These are phyloP conservation scores for Candida morakotiae DNA, from an alignment of 805 yeast genomes.

Conservation along the genomic window DNA sequence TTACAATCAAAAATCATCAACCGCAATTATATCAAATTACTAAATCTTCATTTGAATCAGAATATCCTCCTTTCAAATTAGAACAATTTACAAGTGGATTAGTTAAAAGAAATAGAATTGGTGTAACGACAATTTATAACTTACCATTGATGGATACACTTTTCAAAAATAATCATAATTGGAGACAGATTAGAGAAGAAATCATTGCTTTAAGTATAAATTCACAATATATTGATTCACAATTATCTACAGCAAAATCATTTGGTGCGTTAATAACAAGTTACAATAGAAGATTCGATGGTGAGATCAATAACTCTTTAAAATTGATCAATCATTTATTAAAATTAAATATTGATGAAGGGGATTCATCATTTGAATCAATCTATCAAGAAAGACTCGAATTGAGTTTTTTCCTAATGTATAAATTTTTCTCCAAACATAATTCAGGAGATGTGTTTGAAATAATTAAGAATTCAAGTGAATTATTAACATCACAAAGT, in stretches of 20 bases:
- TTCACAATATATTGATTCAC: conserved; percentile 61
- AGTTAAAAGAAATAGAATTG: conserved; percentile 45
- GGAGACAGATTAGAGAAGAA: conserved; percentile 43
- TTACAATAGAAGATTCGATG: conserved; percentile 43
- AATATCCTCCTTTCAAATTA: conserved; percentile 41
- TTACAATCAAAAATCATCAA: conserved; percentile 45
- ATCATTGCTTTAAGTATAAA: conserved; percentile 59
- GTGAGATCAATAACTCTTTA: conserved; percentile 24
- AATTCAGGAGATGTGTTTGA: conserved; percentile 34
- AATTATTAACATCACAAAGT: conserved; percentile 46
- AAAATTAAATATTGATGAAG: conserved; percentile 46
- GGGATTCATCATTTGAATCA: conserved; percentile 44
- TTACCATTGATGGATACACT: conserved; percentile 59
- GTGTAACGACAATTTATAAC: conserved; percentile 53
- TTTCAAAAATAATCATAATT: conserved; percentile 40
- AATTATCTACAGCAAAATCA: conserved; percentile 64
- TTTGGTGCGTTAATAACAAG: conserved; percentile 77
- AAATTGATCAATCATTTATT: conserved; percentile 47
- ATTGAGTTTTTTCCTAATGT: conserved; percentile 52
- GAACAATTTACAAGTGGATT: conserved; percentile 49
- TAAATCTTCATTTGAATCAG: conserved; percentile 40
- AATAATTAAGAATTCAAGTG: conserved; percentile 39
- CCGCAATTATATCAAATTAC: conserved; percentile 43
- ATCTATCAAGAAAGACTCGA: conserved; percentile 64
- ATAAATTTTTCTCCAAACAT: conserved; percentile 32